Evolutionary conservation across 2,329 filamentous ascomycete species (phyloP).

Genomic region (Phaeosphaeriaceae sp.): DNA sequence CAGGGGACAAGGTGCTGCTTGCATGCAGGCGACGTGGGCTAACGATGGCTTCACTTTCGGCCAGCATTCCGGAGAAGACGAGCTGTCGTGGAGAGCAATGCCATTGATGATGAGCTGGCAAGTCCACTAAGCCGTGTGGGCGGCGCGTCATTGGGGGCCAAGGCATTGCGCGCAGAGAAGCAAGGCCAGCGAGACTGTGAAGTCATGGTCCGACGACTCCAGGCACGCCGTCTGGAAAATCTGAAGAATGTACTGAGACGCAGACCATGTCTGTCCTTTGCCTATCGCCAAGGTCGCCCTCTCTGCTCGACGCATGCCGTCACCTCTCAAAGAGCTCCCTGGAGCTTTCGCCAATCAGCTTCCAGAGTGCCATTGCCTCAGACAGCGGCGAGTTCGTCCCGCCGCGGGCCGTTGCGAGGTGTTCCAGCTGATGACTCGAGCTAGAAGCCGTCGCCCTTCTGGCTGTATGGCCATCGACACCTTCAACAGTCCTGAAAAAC

Average conservation of each 20-base stretch:
- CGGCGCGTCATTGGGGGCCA: slow-evolving; percentile 11
- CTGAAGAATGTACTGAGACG: slow-evolving; percentile 1
- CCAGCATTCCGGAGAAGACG: not conserved
- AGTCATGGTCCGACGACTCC: not conserved
- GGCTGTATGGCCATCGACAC: not conserved
- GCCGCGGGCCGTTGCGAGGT: slow-evolving; percentile 5
- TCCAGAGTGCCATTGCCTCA: slow-evolving; percentile 1
- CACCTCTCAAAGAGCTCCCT: slow-evolving; percentile 20
- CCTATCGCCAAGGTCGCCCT: slow-evolving; percentile 5
- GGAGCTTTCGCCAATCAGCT: slow-evolving; percentile 18
- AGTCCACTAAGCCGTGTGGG: slow-evolving; percentile 22
- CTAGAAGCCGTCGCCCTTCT: not conserved
- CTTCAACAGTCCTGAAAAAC: not conserved
- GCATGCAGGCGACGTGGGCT: slow-evolving; percentile 18
- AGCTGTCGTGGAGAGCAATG: not conserved
- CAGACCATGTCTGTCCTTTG: not conserved
- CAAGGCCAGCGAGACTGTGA: not conserved
- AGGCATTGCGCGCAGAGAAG: not conserved
- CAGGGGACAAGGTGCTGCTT: slow-evolving; percentile 5
- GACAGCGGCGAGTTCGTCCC: slow-evolving; percentile 3
- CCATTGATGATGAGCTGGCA: slow-evolving; percentile 12
- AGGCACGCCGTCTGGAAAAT: not conserved
- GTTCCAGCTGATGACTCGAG: not conserved
- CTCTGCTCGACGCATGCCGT: slow-evolving; percentile 6
- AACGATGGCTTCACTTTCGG: slow-evolving; percentile 2